Conservation (phyloP, 176 grass and related monocot species). For the Musa schizocarpa region DNA sequence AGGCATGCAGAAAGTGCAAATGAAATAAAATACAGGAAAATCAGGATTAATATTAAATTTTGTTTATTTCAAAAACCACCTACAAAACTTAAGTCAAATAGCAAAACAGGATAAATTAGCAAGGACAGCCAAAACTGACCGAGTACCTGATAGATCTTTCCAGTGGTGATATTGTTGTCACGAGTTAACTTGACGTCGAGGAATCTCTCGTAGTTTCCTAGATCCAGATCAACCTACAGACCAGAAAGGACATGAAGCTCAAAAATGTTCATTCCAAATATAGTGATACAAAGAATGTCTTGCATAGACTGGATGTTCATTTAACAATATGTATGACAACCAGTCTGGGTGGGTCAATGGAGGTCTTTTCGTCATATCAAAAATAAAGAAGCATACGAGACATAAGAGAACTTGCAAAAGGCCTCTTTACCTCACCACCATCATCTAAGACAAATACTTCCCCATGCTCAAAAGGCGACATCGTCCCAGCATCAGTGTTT, state of each 20-base stretch:
- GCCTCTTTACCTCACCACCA: conserved; percentile 74
- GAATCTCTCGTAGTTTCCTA: conserved; percentile 98
- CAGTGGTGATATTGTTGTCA: conserved; percentile 98
- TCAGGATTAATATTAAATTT: background rate
- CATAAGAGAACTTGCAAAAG: background rate
- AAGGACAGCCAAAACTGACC: background rate
- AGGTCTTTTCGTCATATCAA: background rate
- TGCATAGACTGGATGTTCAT: too few species aligned
- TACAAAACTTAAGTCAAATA: background rate
- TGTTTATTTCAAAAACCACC: background rate
- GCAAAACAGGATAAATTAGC: background rate
- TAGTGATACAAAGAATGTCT: background rate
- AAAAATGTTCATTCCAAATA: background rate
- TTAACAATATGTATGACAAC: background rate
- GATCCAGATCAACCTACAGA: conserved; percentile 92
- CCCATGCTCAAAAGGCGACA: conserved; percentile 92
- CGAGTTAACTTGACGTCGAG: conserved; percentile 87
- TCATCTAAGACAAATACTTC: conserved; percentile 95
- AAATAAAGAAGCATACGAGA: conserved; percentile 12
- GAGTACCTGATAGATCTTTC: conserved; percentile 94
- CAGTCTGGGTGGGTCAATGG: background rate
- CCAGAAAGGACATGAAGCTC: background rate
- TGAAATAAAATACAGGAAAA: background rate
- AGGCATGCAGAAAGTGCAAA: background rate
- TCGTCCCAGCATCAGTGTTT: conserved; percentile 96